Conservation (phyloP, 2,329 filamentous ascomycete genomes). For the Aspergillus neoniger region DNA sequence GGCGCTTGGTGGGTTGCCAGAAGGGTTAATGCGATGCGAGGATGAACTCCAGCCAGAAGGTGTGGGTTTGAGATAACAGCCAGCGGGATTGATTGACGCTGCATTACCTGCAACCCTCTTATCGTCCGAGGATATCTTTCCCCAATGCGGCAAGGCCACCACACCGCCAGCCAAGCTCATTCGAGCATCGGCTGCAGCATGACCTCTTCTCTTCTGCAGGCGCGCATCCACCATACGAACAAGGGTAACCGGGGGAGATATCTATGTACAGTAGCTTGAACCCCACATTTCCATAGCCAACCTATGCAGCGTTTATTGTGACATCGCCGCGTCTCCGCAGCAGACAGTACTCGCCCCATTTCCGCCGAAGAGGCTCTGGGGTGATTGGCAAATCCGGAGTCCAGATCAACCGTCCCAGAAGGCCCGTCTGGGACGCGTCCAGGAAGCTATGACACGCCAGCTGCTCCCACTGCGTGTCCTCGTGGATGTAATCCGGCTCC, state of each 20-base stretch:
- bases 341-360: slow-evolving; percentile 88
- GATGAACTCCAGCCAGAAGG: neutral
- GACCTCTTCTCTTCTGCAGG: neutral
- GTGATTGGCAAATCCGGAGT: slow-evolving; percentile 71
- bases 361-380: slow-evolving; percentile 68
- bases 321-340: slow-evolving; percentile 57
- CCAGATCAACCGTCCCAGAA: slow-evolving; percentile 78
- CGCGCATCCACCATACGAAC: slow-evolving; percentile 22
- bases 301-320: neutral
- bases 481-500: slow-evolving; percentile 78
- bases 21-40: slow-evolving; percentile 35
- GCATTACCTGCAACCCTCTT: neutral
- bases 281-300: neutral
- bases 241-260: slow-evolving; percentile 10
- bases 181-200: neutral
- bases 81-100: too few relatives aligned
- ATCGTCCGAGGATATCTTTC: slow-evolving; percentile 36
- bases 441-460: slow-evolving; percentile 77
- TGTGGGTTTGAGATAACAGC: too few relatives aligned
- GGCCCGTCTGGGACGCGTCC: slow-evolving; percentile 72
- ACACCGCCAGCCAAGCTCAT: slow-evolving; percentile 8
- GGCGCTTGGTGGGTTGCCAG: slow-evolving; percentile 18
- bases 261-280: slow-evolving; percentile 2
- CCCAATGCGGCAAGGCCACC: slow-evolving; percentile 37
- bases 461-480: slow-evolving; percentile 74